Percentiles rank a stretch among this genome's conserved stretches.
Conservation (phyloP, 768 basidiomycete species). For the Tulasnella sp. region DNA sequence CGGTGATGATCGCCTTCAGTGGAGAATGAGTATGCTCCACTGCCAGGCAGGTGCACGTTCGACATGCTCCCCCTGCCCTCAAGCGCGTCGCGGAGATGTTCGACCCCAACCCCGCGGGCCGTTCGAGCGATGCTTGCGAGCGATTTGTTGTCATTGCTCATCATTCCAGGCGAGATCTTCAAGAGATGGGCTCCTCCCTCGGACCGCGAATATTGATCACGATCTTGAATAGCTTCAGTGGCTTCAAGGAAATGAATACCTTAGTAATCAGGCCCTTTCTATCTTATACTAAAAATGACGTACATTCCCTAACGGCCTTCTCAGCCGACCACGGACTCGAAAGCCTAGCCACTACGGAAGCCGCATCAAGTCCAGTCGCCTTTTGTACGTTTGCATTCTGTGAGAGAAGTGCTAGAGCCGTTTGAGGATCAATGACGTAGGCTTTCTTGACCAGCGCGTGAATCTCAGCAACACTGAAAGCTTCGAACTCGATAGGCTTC, state of each 20-base stretch:
- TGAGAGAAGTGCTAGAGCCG: conserved; percentile 46
- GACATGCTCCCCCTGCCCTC: conserved; percentile 69
- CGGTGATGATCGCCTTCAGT: conserved; percentile 3
- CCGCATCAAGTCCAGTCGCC: conserved; percentile 51
- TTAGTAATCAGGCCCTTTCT: not conserved
- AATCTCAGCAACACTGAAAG: conserved; percentile 7
- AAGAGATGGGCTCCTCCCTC: conserved; percentile 66
- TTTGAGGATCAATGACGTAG: conserved; percentile 38
- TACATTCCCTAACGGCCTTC: conserved; percentile 64
- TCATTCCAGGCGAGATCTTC: conserved; percentile 72
- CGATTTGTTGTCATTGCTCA: conserved; percentile 86
- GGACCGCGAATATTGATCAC: conserved; percentile 37
- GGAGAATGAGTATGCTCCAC: conserved; percentile 13
- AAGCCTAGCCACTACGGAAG: conserved; percentile 43
- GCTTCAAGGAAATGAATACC: conserved; percentile 29
- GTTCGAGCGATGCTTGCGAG: conserved; percentile 74
- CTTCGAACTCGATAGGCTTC: conserved; percentile 34
- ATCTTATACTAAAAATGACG: conserved; percentile 25
- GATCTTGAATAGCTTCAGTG: conserved; percentile 40
- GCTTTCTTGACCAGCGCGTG: not conserved
- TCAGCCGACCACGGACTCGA: conserved; percentile 61
- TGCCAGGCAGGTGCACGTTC: conserved; percentile 19
- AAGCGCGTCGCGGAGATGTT: conserved; percentile 77
- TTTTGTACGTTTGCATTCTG: conserved; percentile 45
- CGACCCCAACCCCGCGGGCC: conserved; percentile 71